Percentiles rank a stretch among this genome's conserved stretches.
Conservation (phyloP, 306 rosid species). For the Rubus parviflorus region DNA sequence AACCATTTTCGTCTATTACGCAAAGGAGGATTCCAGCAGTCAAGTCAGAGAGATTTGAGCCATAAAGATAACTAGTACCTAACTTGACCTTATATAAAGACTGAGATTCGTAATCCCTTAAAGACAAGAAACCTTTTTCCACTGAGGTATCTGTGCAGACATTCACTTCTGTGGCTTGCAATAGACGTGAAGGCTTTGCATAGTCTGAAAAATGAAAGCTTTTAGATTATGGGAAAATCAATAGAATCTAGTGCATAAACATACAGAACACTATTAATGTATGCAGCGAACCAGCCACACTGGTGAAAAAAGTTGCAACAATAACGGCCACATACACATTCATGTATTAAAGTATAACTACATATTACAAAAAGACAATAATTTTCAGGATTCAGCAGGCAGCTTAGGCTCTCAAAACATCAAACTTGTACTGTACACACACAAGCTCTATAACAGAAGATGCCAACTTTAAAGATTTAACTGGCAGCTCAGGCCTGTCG, state of each 20-base stretch:
- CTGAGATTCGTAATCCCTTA: conserved; percentile 40
- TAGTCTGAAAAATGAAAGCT: conserved; percentile 50
- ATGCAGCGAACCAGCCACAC: background rate
- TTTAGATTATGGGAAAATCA: background rate
- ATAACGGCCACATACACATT: background rate
- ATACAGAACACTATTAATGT: background rate
- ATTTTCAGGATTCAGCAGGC: background rate
- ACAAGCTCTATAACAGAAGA: background rate
- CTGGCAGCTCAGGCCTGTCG: background rate
- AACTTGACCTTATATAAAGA: conserved; percentile 58
- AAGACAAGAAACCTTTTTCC: conserved; percentile 40
- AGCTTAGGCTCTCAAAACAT: background rate
- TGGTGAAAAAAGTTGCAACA: background rate
- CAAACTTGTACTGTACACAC: background rate
- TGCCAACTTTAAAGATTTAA: background rate
- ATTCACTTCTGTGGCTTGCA: conserved; percentile 65
- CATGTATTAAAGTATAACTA: background rate
- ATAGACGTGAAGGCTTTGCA: conserved; percentile 60
- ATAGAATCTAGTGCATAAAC: background rate
- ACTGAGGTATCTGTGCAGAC: conserved; percentile 37
- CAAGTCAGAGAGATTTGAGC: conserved; percentile 57
- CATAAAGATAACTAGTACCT: conserved; percentile 65
- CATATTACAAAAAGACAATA: background rate
- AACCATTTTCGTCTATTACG: conserved; percentile 65
- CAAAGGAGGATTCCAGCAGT: conserved; percentile 81